These are phyloP conservation scores for Achaetomiella virescens DNA, from an alignment of 495 filamentous ascomycete species.

Conservation along the genomic window DNA sequence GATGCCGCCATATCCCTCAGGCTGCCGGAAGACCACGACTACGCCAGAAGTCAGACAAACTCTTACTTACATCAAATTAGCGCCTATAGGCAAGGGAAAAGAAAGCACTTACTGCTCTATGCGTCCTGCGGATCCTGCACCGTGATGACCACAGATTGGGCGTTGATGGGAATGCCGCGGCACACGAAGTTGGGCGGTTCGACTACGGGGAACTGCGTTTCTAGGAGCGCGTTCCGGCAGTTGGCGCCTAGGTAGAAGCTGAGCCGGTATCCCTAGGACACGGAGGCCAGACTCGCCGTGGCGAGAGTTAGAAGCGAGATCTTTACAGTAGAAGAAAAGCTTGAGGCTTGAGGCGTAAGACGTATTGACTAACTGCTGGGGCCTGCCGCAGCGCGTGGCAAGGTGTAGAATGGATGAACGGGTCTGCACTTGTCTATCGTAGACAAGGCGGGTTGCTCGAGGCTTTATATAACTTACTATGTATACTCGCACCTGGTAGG, in stretches of 20 bases:
- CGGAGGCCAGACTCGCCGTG: not conserved
- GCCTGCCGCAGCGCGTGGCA: too few species aligned
- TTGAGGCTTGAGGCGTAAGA: too few species aligned
- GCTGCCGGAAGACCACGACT: not conserved
- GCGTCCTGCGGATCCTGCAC: not conserved
- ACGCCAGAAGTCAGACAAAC: too few species aligned
- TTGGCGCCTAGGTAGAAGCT: not conserved
- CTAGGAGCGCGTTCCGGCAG: not conserved
- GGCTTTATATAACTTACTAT: too few species aligned
- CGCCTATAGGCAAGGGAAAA: too few species aligned
- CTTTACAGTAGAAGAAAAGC: too few species aligned
- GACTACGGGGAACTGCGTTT: not conserved
- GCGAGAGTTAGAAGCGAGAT: not conserved
- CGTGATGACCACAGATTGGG: not conserved
- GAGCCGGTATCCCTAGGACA: not conserved
- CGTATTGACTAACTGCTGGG: too few species aligned
- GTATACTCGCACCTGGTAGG: too few species aligned
- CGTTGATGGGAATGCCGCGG: not conserved
- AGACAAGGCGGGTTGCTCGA: too few species aligned
- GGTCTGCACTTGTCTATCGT: too few species aligned
- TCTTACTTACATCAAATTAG: too few species aligned
- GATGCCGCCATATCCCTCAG: not conserved
- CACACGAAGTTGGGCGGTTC: constrained; percentile 2
- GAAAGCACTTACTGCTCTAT: not conserved
- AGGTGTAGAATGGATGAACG: too few species aligned